Percentiles rank a stretch among this genome's conserved stretches.
These are phyloP conservation scores for Pestalotiopsis fici DNA, from an alignment of 2,329 filamentous ascomycete species.

Conservation along the genomic window DNA sequence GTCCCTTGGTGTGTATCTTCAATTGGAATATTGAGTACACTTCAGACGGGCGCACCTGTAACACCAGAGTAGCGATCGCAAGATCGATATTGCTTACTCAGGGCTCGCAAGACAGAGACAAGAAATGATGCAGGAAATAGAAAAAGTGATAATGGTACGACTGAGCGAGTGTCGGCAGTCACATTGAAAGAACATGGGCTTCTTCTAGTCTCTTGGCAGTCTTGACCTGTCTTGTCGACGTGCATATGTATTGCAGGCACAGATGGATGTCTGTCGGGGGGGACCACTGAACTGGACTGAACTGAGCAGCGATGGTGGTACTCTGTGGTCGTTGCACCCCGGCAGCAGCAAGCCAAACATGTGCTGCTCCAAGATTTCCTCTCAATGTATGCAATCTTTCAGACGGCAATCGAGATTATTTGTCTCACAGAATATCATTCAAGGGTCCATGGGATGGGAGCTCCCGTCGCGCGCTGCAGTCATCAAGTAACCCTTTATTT, in stretches of 20 bases:
- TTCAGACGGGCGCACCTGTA: background rate
- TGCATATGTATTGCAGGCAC: constrained; percentile 6
- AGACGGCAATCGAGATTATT: background rate
- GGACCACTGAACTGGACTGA: too few species aligned
- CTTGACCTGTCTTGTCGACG: background rate
- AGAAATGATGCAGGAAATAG: constrained; percentile 3
- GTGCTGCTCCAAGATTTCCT: background rate
- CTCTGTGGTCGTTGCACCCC: background rate
- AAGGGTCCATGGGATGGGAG: background rate
- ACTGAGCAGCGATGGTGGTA: background rate
- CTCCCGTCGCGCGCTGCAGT: background rate
- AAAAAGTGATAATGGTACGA: background rate
- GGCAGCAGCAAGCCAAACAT: background rate
- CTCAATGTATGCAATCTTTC: background rate
- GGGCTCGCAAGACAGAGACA: background rate
- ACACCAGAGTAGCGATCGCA: background rate
- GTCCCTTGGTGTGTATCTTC: background rate
- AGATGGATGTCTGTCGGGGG: background rate
- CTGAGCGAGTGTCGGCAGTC: constrained; percentile 3
- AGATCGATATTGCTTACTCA: background rate
- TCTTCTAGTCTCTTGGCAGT: constrained; percentile 11
- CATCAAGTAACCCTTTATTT: background rate
- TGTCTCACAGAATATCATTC: background rate
- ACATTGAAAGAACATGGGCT: background rate
- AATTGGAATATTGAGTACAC: background rate